A percentile compares a stretch with the other conserved stretches of the same genome.
Conservation (phyloP, 2,329 filamentous ascomycete genomes). For the Beauveria medogensis region DNA sequence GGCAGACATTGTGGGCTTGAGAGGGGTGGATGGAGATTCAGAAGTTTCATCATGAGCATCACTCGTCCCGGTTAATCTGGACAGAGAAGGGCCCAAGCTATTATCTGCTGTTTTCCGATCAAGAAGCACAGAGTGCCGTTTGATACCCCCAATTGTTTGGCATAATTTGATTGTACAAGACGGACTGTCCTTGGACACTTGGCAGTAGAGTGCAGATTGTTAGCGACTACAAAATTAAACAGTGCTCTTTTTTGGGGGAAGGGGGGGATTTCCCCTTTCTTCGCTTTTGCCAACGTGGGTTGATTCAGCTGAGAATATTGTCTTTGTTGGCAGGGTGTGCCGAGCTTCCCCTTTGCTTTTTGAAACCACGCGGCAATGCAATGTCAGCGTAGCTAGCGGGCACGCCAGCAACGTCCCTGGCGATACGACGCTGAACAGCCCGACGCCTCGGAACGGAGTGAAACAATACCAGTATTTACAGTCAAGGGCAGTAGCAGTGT, state of each 20-base stretch:
- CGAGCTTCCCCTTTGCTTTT: too few relatives aligned
- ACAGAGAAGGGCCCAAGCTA: background rate
- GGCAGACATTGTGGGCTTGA: background rate
- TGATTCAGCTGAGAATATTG: too few relatives aligned
- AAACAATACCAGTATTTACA: background rate
- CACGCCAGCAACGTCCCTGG: background rate
- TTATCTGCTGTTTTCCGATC: background rate
- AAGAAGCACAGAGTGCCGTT: background rate
- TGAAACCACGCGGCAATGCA: background rate
- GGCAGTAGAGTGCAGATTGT: background rate
- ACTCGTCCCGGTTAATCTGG: too few relatives aligned
- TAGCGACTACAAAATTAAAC: background rate
- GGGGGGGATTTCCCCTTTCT: too few relatives aligned
- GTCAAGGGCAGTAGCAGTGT: too few relatives aligned
- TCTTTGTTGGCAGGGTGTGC: too few relatives aligned
- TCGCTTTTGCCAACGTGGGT: too few relatives aligned
- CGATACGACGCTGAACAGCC: background rate
- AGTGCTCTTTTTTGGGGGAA: background rate
- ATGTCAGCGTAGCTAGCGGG: background rate
- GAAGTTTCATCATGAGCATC: background rate
- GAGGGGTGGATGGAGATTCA: background rate
- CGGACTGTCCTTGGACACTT: background rate
- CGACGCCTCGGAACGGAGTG: background rate
- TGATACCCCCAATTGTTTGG: slow-evolving; percentile 4
- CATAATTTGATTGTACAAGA: background rate